Evolutionary conservation across 129 eudicot species (phyloP).

Genomic region (Ambrosia trifida): DNA sequence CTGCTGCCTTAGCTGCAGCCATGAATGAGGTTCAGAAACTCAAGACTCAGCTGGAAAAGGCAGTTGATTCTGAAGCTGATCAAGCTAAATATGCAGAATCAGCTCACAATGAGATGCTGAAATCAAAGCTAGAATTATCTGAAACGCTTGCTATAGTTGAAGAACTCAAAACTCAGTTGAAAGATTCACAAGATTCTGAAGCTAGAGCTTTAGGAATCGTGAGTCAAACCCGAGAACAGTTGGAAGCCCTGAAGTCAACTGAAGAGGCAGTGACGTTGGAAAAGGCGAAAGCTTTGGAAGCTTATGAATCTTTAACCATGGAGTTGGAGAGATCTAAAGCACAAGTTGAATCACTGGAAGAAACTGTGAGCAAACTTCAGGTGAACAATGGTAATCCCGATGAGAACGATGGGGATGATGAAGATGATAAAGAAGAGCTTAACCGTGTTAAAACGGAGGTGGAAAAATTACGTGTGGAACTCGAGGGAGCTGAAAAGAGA

Average conservation of each 20-base stretch:
- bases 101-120: slow-evolving; percentile 62
- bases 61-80: slow-evolving; percentile 68
- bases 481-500: slow-evolving; percentile 76
- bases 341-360: slow-evolving; percentile 54
- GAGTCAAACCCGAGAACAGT: slow-evolving; percentile 46
- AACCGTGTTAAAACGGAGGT: slow-evolving; percentile 46
- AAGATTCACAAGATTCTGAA: slow-evolving; percentile 71
- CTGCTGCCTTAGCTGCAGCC: slow-evolving; percentile 75
- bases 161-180: slow-evolving; percentile 55
- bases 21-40: slow-evolving; percentile 75
- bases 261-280: slow-evolving; percentile 55
- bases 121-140: slow-evolving; percentile 54
- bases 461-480: slow-evolving; percentile 50
- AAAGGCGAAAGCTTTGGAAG: slow-evolving; percentile 54
- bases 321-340: slow-evolving; percentile 65
- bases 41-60: slow-evolving; percentile 59
- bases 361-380: slow-evolving; percentile 48
- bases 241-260: slow-evolving; percentile 49
- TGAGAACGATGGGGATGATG: slow-evolving; percentile 16
- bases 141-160: slow-evolving; percentile 63
- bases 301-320: slow-evolving; percentile 45
- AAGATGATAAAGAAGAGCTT: slow-evolving; percentile 42
- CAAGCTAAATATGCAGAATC: slow-evolving; percentile 68
- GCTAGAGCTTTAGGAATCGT: slow-evolving; percentile 48
- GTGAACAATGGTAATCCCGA: not conserved